Conservation (phyloP, 176 grass and related monocot genomes). For the Rhipidocladum racemiflorum region DNA sequence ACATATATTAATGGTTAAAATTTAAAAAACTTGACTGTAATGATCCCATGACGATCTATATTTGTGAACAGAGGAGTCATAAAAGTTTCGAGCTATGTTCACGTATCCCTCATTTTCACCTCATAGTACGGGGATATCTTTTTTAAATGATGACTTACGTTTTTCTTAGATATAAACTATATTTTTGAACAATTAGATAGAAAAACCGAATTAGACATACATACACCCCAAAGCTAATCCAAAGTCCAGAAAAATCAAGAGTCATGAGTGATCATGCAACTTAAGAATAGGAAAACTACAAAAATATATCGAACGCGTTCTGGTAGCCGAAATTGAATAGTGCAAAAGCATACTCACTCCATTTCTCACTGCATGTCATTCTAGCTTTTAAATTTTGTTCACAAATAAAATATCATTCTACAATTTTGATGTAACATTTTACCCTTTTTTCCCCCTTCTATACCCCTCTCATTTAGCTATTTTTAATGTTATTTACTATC, state of each 20-base stretch:
- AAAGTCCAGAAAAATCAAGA: not conserved
- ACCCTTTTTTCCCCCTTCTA: too few species aligned
- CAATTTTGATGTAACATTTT: too few species aligned
- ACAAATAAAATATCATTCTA: too few species aligned
- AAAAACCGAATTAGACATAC: not conserved
- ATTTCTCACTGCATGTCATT: too few species aligned
- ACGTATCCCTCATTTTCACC: not conserved
- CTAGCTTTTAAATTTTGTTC: too few species aligned
- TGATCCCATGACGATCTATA: not conserved
- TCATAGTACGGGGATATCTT: too few species aligned
- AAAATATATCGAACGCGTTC: not conserved
- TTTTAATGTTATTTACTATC: too few species aligned
- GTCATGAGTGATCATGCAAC: not conserved
- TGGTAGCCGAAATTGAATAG: not conserved
- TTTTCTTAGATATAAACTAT: not conserved
- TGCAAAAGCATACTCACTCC: not conserved
- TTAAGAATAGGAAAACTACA: not conserved
- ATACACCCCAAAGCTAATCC: not conserved
- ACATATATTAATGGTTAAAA: not conserved
- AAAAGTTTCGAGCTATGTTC: not conserved
- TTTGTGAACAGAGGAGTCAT: too few species aligned
- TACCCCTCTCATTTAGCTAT: too few species aligned
- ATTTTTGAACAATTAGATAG: not conserved
- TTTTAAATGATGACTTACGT: too few species aligned
- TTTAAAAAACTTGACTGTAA: not conserved